Evolutionary conservation across 78 protist species (phyloP).

Genomic region (Guillardia theta): DNA sequence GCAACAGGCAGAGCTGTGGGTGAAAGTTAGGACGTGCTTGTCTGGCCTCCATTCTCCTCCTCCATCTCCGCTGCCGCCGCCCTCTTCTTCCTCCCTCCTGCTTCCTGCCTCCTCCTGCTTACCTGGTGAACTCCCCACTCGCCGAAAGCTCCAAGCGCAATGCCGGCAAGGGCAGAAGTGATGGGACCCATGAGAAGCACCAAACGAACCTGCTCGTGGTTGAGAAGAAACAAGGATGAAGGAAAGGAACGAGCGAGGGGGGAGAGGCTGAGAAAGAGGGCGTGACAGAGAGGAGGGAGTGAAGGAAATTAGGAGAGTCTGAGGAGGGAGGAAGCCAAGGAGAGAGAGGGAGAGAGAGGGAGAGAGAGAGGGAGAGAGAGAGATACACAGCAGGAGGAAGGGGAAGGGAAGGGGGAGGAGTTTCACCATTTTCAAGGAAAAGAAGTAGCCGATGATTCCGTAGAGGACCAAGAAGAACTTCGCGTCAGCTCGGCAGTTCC

Average conservation of each 20-base stretch:
- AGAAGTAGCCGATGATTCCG: slow-evolving; percentile 20
- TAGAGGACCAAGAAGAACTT: neutral
- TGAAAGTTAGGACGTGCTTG: neutral
- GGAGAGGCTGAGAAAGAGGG: neutral
- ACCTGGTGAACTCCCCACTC: neutral
- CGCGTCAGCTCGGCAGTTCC: neutral
- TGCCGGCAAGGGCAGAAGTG: slow-evolving; percentile 6
- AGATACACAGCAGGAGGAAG: neutral
- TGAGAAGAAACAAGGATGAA: too few species aligned
- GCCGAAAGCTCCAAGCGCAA: neutral
- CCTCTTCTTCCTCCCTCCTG: neutral
- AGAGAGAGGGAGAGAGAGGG: neutral
- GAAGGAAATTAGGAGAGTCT: neutral
- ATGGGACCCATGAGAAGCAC: slow-evolving; percentile 18
- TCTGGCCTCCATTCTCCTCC: neutral
- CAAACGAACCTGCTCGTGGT: slow-evolving; percentile 32
- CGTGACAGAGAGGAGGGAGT: neutral
- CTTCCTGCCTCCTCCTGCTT: neutral
- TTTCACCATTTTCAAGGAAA: neutral
- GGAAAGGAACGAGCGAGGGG: neutral
- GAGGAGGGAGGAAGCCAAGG: neutral
- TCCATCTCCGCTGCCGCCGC: neutral
- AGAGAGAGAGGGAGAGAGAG: neutral
- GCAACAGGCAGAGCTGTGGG: too few species aligned
- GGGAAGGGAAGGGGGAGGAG: neutral